Evolutionary conservation across 768 basidiomycete genomes (phyloP).

Genomic region (Mycena galericulata): DNA sequence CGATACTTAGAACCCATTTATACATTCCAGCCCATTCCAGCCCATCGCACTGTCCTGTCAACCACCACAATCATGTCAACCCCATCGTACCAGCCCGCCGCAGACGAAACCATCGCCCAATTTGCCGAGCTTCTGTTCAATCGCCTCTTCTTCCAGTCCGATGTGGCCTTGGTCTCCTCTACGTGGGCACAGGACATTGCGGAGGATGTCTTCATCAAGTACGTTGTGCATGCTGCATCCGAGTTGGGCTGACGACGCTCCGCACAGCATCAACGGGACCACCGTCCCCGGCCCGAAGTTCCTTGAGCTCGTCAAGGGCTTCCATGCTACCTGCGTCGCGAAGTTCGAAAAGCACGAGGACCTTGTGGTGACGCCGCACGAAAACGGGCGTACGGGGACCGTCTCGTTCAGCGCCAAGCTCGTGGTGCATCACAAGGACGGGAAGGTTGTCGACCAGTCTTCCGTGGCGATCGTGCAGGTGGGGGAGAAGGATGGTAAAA

Average conservation of each 20-base stretch:
- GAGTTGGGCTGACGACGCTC: not conserved
- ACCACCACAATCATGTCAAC: not conserved
- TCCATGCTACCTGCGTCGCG: not conserved
- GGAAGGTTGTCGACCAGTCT: not conserved
- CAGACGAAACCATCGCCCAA: slow-evolving; percentile 5
- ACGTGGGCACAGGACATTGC: not conserved
- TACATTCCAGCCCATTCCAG: not conserved
- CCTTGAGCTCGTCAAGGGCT: slow-evolving; percentile 5
- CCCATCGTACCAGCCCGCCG: slow-evolving; percentile 1
- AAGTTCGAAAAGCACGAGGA: not conserved
- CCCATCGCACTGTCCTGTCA: not conserved
- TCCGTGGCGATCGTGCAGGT: not conserved
- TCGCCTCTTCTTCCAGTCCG: not conserved
- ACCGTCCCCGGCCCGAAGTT: not conserved
- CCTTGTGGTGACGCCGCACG: not conserved
- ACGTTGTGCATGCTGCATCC: not conserved
- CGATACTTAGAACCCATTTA: not conserved
- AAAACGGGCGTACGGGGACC: not conserved
- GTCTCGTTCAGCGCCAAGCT: not conserved
- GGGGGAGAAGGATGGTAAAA: not conserved
- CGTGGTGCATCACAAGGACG: not conserved
- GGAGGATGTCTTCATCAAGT: not conserved
- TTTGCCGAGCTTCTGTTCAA: not conserved
- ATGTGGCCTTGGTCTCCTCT: not conserved
- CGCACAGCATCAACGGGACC: slow-evolving; percentile 1